phyloP scores from a whole-genome alignment of 2,329 filamentous ascomycete species.

The Aspergillus candidus region DNA sequence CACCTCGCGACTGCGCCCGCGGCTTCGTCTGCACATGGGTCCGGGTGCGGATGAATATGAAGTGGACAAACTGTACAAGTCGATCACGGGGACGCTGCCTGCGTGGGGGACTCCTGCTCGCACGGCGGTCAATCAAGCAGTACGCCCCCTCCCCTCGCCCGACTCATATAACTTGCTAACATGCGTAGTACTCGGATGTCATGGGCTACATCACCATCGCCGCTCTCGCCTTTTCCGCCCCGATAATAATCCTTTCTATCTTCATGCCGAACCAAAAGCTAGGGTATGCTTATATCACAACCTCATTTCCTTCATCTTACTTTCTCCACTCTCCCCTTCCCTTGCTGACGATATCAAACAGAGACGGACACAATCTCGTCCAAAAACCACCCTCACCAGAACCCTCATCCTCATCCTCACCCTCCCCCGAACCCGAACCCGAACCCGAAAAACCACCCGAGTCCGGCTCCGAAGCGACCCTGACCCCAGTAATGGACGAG shows the following conservation, averaged over 20 bases:
- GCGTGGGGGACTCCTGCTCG: conserved; percentile 38
- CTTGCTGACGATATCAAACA: neutral
- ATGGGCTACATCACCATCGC: conserved; percentile 28
- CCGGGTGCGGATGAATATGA: conserved; percentile 20
- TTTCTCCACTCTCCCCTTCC: neutral
- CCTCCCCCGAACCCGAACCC: too few relatives aligned
- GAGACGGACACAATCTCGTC: conserved; percentile 18
- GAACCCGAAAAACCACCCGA: too few relatives aligned
- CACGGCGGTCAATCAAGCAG: conserved; percentile 38
- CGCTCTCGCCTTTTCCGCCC: conserved; percentile 23
- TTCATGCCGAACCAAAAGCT: conserved; percentile 24
- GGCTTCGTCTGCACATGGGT: conserved; percentile 35
- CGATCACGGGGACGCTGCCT: conserved; percentile 40
- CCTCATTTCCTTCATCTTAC: neutral
- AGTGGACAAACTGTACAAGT: conserved; percentile 40
- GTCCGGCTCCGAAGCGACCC: too few relatives aligned
- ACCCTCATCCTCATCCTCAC: too few relatives aligned
- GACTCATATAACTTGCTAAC: conserved; percentile 6
- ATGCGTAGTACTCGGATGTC: conserved; percentile 24
- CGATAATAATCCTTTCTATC: conserved; percentile 21
- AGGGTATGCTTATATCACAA: conserved; percentile 14
- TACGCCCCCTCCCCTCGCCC: conserved; percentile 6
- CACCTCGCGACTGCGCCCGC: conserved; percentile 39
- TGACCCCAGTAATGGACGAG: too few relatives aligned
- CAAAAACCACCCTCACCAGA: conserved; percentile 4